A percentile compares a stretch with the other conserved stretches of the same genome.
Conservation (phyloP, 2,329 filamentous ascomycete genomes). For the Sordariomycetes sp. region DNA sequence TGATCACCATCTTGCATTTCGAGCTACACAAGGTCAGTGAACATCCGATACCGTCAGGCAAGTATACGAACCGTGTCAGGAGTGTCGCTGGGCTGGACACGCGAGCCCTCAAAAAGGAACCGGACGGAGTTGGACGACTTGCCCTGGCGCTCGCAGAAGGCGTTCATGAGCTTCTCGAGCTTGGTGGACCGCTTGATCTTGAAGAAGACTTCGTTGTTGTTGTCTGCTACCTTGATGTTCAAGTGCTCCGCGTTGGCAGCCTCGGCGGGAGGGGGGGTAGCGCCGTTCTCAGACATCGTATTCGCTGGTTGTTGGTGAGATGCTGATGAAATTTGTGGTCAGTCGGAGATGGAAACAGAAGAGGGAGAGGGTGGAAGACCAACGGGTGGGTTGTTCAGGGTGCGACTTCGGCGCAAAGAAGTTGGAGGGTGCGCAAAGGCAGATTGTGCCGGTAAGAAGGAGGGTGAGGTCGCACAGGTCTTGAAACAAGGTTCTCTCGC, state of each 20-base stretch:
- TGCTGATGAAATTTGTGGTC: too few species aligned
- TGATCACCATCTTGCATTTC: conserved; percentile 97
- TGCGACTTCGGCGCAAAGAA: too few species aligned
- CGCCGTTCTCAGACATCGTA: conserved; percentile 26
- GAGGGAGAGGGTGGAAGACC: too few species aligned
- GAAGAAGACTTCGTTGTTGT: conserved; percentile 99
- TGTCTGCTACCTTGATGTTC: conserved; percentile 98
- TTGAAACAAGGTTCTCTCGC: too few species aligned
- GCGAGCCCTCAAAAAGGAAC: conserved; percentile 92
- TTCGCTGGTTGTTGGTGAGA: background rate
- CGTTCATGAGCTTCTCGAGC: conserved; percentile 96
- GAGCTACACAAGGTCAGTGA: conserved; percentile 46
- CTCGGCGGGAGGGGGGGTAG: conserved; percentile 23
- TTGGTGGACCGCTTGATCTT: conserved; percentile 98
- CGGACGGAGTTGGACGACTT: conserved; percentile 78
- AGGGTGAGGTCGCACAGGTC: too few species aligned
- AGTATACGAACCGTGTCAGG: conserved; percentile 71
- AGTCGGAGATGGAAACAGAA: too few species aligned
- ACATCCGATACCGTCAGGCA: conserved; percentile 3
- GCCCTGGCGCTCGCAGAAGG: conserved; percentile 93
- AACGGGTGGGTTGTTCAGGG: too few species aligned
- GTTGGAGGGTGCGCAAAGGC: too few species aligned
- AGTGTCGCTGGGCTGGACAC: conserved; percentile 81
- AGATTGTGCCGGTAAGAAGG: too few species aligned
- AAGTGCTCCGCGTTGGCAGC: conserved; percentile 63